These are phyloP conservation scores for Hypoxylon sp. DNA, from an alignment of 2,329 filamentous ascomycete genomes.

Conservation along the genomic window DNA sequence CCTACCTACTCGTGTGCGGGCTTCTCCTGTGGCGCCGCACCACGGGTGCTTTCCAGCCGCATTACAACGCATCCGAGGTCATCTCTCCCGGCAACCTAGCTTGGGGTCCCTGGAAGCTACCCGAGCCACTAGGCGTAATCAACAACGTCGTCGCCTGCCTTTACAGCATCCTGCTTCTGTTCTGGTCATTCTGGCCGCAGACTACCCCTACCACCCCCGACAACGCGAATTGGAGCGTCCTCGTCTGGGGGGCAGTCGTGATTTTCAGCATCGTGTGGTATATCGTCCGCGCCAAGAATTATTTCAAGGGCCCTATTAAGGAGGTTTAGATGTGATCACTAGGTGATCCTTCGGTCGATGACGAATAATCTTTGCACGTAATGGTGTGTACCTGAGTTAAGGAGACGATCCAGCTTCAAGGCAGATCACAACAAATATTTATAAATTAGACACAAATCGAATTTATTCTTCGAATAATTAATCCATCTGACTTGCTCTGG, in stretches of 20 bases:
- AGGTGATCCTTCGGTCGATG: not conserved
- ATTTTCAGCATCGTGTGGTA: slow-evolving; percentile 63
- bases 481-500: too few species aligned
- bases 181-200: slow-evolving; percentile 67
- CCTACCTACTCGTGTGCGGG: slow-evolving; percentile 55
- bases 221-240: slow-evolving; percentile 61
- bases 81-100: slow-evolving; percentile 7
- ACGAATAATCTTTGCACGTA: not conserved
- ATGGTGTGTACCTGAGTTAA: not conserved
- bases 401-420: too few species aligned
- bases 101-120: slow-evolving; percentile 69
- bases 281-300: slow-evolving; percentile 54
- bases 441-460: too few species aligned
- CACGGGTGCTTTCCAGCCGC: slow-evolving; percentile 45
- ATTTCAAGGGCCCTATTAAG: slow-evolving; percentile 60
- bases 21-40: slow-evolving; percentile 58
- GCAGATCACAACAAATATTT: too few species aligned
- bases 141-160: slow-evolving; percentile 67
- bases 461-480: too few species aligned
- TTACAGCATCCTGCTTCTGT: slow-evolving; percentile 67
- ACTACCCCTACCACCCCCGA: slow-evolving; percentile 46
- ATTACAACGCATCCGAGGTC: slow-evolving; percentile 15
- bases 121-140: slow-evolving; percentile 61
- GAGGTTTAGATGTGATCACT: slow-evolving; percentile 23
- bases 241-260: slow-evolving; percentile 57